Evolutionary conservation across 2,329 filamentous ascomycete genomes (phyloP).

Genomic region (Colletotrichum gigasporum): DNA sequence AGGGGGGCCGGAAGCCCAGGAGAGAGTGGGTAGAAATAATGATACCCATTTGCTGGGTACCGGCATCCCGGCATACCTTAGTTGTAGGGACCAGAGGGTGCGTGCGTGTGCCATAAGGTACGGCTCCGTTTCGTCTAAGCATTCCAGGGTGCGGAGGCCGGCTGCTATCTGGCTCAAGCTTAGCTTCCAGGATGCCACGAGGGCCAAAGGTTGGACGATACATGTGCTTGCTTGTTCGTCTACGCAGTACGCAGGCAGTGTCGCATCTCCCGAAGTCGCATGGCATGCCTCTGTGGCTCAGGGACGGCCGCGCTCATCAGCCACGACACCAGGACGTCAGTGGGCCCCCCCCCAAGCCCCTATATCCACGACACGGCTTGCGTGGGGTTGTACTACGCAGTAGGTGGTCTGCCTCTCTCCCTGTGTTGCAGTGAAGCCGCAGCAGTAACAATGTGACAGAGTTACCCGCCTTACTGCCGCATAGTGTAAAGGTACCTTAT

Average conservation of each 20-base stretch:
- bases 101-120: background rate
- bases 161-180: background rate
- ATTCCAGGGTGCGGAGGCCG: background rate
- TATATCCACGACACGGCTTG: background rate
- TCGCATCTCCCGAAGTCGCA: too few relatives aligned
- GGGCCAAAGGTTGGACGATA: background rate
- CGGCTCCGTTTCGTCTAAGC: conserved; percentile 14
- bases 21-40: background rate
- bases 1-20: background rate
- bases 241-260: too few relatives aligned
- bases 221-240: too few relatives aligned
- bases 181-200: background rate
- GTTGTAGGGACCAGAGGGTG: too few relatives aligned
- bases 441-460: background rate
- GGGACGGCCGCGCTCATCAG: background rate
- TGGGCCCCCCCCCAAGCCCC: background rate
- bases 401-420: background rate
- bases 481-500: background rate
- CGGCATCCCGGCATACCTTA: too few relatives aligned
- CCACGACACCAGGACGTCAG: background rate
- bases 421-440: background rate
- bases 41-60: too few relatives aligned
- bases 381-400: background rate
- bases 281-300: background rate
- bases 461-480: background rate